phyloP scores from a whole-genome alignment of 106 monocot species.

The Vanilla planifolia region DNA sequence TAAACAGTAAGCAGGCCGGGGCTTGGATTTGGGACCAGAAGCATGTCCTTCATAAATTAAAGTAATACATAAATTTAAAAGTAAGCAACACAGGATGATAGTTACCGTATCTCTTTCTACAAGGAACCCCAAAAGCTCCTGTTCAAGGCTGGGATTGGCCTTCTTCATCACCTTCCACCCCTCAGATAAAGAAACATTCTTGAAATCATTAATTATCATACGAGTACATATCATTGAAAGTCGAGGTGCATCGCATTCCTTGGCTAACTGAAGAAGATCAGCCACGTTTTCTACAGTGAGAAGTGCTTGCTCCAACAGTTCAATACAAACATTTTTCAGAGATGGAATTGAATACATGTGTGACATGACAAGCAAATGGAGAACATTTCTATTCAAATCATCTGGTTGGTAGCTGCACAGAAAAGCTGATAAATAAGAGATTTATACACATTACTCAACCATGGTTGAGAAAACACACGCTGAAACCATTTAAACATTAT shows the following conservation, averaged over 20 bases:
- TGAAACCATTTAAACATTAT: too few relatives aligned
- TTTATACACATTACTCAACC: too few relatives aligned
- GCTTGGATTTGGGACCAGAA: too few relatives aligned
- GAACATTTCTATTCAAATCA: conserved; percentile 14
- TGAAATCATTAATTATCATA: conserved; percentile 15
- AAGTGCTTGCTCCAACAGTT: conserved; percentile 5
- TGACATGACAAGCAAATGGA: conserved; percentile 20
- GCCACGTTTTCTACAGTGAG: conserved; percentile 20
- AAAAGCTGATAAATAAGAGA: not conserved
- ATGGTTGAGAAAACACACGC: too few relatives aligned
- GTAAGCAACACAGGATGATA: not conserved
- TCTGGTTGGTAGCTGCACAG: conserved; percentile 15
- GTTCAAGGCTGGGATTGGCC: conserved; percentile 14
- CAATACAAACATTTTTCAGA: conserved; percentile 15
- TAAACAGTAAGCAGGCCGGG: too few relatives aligned
- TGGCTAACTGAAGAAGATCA: conserved; percentile 22
- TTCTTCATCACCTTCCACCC: conserved; percentile 24
- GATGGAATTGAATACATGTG: conserved; percentile 14
- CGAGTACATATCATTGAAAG: conserved; percentile 11
- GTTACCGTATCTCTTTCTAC: conserved; percentile 19
- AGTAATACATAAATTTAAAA: too few relatives aligned
- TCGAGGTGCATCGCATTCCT: conserved; percentile 16
- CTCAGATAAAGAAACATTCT: conserved; percentile 12
- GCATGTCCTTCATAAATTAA: too few relatives aligned
- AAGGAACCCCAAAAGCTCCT: conserved; percentile 19